These are phyloP conservation scores for Leonotis leonurus DNA, from an alignment of 257 asterid genomes.

Conservation along the genomic window DNA sequence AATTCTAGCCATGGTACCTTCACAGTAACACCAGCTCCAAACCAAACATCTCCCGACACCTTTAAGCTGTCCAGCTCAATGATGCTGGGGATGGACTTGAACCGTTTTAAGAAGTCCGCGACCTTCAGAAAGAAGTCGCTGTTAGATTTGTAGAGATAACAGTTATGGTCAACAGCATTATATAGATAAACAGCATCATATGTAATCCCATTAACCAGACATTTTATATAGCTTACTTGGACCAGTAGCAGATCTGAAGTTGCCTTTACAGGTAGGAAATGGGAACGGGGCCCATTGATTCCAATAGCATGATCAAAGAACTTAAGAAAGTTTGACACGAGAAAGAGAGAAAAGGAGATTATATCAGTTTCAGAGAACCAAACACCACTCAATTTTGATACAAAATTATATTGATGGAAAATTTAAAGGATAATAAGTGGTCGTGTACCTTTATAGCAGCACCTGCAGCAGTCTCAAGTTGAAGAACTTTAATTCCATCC, in stretches of 20 bases:
- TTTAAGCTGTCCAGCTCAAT: slow-evolving; percentile 80
- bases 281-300: slow-evolving; percentile 86
- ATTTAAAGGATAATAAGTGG: neutral
- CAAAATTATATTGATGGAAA: neutral
- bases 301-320: slow-evolving; percentile 95
- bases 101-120: slow-evolving; percentile 67
- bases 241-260: slow-evolving; percentile 90
- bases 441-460: slow-evolving; percentile 84
- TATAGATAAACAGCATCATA: slow-evolving; percentile 2
- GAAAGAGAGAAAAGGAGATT: neutral
- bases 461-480: slow-evolving; percentile 98
- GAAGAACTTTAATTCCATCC: slow-evolving; percentile 89
- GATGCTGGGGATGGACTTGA: slow-evolving; percentile 95
- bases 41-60: slow-evolving; percentile 87
- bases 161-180: neutral
- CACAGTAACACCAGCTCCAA: slow-evolving; percentile 66
- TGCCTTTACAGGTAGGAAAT: slow-evolving; percentile 97
- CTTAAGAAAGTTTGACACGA: slow-evolving; percentile 20
- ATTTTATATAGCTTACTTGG: slow-evolving; percentile 51
- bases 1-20: slow-evolving; percentile 50
- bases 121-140: slow-evolving; percentile 36
- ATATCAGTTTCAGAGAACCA: neutral
- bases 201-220: neutral
- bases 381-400: neutral
- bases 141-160: neutral